These are phyloP conservation scores for Chlamydomonas eustigma DNA, from an alignment of 139 green algal genomes.

Conservation along the genomic window DNA sequence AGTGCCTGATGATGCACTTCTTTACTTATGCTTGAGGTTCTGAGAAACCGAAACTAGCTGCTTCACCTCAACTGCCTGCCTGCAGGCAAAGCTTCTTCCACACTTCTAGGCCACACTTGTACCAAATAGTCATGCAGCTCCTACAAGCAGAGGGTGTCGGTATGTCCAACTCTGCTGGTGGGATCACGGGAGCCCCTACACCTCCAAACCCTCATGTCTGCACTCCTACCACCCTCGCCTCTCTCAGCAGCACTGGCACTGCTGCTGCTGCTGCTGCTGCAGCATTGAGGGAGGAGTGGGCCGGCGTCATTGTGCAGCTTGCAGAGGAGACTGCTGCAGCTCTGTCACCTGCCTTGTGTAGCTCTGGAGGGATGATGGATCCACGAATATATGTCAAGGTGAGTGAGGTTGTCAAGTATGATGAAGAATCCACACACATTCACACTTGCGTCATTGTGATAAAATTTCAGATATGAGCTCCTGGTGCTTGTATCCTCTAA, in stretches of 20 bases:
- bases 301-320: slow-evolving; percentile 42
- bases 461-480: no score
- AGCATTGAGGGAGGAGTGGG: slow-evolving; percentile 31
- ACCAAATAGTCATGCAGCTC: slow-evolving; percentile 57
- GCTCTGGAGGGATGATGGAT: slow-evolving; percentile 43
- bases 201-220: no score
- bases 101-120: slow-evolving; percentile 46
- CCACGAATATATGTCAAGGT: slow-evolving; percentile 67
- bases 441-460: no score
- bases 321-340: slow-evolving; percentile 38
- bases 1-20: no score
- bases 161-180: neutral
- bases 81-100: neutral
- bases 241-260: neutral
- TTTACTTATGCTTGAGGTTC: no score
- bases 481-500: no score
- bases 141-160: slow-evolving; percentile 47
- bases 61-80: no score
- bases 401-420: neutral
- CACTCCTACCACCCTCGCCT: neutral
- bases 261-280: neutral
- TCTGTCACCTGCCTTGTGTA: slow-evolving; percentile 41
- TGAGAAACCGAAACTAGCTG: no score
- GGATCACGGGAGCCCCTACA: no score
- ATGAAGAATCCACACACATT: neutral